Conservation (phyloP, 2,329 filamentous ascomycete genomes). For the Phaeosphaeria sp. region DNA sequence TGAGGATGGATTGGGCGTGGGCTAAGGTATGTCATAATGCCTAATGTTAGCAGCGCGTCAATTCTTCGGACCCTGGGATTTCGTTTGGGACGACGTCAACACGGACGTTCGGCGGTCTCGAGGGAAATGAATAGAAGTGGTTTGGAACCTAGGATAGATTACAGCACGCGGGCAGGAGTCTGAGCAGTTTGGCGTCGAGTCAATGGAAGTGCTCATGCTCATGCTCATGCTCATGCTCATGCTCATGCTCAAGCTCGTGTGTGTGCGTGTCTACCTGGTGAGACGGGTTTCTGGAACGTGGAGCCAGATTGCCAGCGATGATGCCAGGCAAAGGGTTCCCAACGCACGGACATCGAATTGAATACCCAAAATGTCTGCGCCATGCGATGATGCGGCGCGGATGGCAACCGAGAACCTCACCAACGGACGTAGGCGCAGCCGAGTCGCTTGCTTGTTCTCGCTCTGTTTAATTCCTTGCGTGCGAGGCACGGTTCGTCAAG, state of each 20-base stretch:
- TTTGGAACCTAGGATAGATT: background rate
- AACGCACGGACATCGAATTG: too few relatives aligned
- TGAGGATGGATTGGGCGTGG: background rate
- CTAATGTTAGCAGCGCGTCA: background rate
- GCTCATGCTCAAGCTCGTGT: background rate
- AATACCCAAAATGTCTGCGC: too few relatives aligned
- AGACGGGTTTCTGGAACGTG: slow-evolving; percentile 4
- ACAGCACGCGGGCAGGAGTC: too few relatives aligned
- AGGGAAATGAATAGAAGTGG: too few relatives aligned
- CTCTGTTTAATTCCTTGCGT: background rate
- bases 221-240: background rate
- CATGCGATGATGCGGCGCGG: background rate
- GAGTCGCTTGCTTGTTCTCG: background rate
- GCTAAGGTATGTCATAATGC: background rate
- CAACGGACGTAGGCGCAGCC: background rate
- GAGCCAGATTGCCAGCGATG: slow-evolving; percentile 5
- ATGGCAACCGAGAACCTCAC: background rate
- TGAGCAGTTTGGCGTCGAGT: too few relatives aligned
- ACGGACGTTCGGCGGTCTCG: too few relatives aligned
- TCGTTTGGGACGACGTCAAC: too few relatives aligned
- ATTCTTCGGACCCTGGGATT: background rate
- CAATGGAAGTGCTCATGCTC: too few relatives aligned
- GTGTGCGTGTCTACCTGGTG: background rate
- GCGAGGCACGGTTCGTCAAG: background rate
- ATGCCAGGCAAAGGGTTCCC: too few relatives aligned